Conservation (phyloP, 129 eudicot genomes). For the Artemisia annua region DNA sequence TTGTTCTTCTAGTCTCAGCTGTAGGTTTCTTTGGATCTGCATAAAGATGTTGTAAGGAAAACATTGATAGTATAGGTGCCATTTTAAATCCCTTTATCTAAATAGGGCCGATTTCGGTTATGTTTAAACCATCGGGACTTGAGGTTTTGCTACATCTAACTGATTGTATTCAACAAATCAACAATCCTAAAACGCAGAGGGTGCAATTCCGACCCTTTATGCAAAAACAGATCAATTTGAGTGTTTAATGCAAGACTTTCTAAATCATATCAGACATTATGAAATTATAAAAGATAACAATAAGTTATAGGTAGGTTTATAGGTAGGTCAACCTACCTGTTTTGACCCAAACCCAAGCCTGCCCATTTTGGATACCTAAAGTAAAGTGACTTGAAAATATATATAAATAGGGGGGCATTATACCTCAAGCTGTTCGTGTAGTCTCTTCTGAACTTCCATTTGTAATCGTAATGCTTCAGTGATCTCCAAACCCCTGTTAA, state of each 20-base stretch:
- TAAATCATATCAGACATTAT: background rate
- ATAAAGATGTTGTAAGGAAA: conserved; percentile 1
- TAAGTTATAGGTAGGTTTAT: too few relatives aligned
- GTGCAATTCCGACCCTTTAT: background rate
- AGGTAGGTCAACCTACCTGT: background rate
- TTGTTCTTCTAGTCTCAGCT: conserved; percentile 91
- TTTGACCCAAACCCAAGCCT: background rate
- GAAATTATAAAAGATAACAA: background rate
- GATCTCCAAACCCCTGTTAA: conserved; percentile 80
- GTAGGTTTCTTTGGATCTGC: conserved; percentile 91
- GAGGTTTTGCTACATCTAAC: background rate
- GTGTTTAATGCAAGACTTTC: too few relatives aligned
- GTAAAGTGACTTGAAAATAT: background rate
- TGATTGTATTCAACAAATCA: background rate
- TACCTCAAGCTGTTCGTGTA: conserved; percentile 97
- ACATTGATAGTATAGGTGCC: background rate
- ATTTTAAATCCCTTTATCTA: background rate
- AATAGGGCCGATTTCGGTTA: too few relatives aligned
- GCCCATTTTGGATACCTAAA: background rate
- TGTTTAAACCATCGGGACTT: too few relatives aligned
- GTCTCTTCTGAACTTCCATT: conserved; percentile 91
- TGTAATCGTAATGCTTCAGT: conserved; percentile 90
- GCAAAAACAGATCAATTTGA: conserved; percentile 1
- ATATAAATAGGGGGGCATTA: background rate
- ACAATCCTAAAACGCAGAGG: background rate